Conservation (phyloP, 495 filamentous ascomycete species). For the Aspergillus taichungensis region DNA sequence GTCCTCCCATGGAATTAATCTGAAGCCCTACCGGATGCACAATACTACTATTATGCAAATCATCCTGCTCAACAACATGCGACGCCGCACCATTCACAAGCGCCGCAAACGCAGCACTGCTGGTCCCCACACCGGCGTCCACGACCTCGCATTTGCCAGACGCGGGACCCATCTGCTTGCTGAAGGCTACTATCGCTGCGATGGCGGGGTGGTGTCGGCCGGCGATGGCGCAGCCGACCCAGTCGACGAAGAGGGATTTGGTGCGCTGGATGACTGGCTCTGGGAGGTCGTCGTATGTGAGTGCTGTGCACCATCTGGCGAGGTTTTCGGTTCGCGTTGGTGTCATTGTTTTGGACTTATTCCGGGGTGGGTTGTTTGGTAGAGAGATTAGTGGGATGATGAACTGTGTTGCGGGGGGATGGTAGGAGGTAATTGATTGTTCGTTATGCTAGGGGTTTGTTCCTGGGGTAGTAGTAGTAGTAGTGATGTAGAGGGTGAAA, state of each 20-base stretch:
- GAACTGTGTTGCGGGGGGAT: too few species aligned
- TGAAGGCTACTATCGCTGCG: constrained; percentile 18
- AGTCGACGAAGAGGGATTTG: constrained; percentile 28
- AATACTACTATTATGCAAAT: constrained; percentile 31
- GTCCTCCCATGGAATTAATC: too few species aligned
- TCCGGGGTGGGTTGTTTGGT: too few species aligned
- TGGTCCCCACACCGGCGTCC: constrained; percentile 16
- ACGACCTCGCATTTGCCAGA: constrained; percentile 24
- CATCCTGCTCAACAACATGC: constrained; percentile 32
- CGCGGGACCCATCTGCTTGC: constrained; percentile 22
- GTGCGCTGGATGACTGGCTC: constrained; percentile 23
- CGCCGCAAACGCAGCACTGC: constrained; percentile 26
- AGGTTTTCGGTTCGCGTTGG: constrained; percentile 11
- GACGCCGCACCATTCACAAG: constrained; percentile 27
- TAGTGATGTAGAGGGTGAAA: too few species aligned
- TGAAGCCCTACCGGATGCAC: constrained; percentile 31
- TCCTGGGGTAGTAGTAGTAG: too few species aligned
- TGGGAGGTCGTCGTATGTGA: constrained; percentile 23
- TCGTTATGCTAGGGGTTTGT: too few species aligned
- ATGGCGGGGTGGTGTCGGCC: constrained; percentile 26
- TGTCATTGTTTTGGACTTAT: too few species aligned
- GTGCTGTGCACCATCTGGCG: constrained; percentile 16
- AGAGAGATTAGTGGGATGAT: too few species aligned
- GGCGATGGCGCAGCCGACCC: constrained; percentile 27
- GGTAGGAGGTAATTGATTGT: too few species aligned